These are phyloP conservation scores for Claviceps purpurea DNA, from an alignment of 2,329 filamentous ascomycete genomes.

Conservation along the genomic window DNA sequence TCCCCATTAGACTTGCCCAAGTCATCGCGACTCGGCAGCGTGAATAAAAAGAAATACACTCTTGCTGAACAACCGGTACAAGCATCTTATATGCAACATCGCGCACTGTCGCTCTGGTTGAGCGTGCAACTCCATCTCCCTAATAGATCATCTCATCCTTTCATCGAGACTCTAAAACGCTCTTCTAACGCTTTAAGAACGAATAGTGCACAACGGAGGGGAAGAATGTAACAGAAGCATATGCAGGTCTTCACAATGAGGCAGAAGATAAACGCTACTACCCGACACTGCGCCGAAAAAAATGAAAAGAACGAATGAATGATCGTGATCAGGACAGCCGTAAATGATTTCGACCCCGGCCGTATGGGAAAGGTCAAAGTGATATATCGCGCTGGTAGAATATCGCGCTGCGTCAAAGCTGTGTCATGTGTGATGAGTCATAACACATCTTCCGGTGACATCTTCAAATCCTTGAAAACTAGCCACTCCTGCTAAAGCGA, in stretches of 20 bases:
- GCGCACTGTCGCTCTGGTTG: no score
- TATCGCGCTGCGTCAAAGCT: no score
- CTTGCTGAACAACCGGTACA: conserved; percentile 15
- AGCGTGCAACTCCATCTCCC: no score
- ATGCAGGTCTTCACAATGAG: not conserved
- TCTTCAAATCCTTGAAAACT: not conserved
- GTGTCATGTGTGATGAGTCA: not conserved
- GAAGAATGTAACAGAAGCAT: conserved; percentile 2
- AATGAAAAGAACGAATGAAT: not conserved
- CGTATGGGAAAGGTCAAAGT: not conserved
- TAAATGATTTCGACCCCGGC: not conserved
- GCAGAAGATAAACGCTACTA: not conserved
- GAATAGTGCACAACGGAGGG: not conserved
- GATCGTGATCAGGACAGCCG: not conserved
- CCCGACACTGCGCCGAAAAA: not conserved
- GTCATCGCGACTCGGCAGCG: not conserved
- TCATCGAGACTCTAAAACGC: not conserved
- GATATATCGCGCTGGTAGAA: no score
- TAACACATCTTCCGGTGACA: not conserved
- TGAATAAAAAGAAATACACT: not conserved
- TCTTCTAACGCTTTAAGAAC: not conserved
- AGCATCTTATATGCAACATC: conserved; percentile 10
- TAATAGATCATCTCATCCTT: not conserved
- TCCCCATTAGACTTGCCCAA: conserved; percentile 4
- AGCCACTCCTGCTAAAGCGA: conserved; percentile 53